Evolutionary conservation across 768 basidiomycete genomes (phyloP).

Genomic region (Lentinus tigrinus): DNA sequence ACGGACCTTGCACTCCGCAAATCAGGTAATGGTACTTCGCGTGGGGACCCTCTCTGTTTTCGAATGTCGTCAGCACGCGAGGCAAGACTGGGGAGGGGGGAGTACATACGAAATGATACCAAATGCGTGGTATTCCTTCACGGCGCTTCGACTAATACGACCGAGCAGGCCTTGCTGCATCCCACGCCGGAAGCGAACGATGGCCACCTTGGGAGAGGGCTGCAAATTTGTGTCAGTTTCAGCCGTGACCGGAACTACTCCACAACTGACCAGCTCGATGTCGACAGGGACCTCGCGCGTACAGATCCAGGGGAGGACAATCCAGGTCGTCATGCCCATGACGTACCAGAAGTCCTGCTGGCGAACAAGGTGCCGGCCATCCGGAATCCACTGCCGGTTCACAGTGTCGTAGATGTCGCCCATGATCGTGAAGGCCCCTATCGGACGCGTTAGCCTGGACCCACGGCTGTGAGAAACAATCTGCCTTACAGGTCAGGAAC

Average conservation of each 20-base stretch:
- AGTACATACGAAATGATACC: conserved; percentile 67
- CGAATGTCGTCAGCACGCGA: not conserved
- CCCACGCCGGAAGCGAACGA: conserved; percentile 76
- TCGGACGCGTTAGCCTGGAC: not conserved
- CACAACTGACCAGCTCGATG: conserved; percentile 61
- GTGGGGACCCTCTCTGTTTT: conserved; percentile 61
- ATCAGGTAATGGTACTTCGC: conserved; percentile 81
- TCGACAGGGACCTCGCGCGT: conserved; percentile 72
- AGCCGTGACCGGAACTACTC: not conserved
- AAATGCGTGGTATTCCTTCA: conserved; percentile 84
- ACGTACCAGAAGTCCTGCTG: conserved; percentile 81
- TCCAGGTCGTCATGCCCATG: conserved; percentile 72
- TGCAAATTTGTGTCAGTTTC: conserved; percentile 27
- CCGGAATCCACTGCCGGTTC: conserved; percentile 56
- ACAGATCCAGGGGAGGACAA: conserved; percentile 74
- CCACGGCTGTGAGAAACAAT: not conserved
- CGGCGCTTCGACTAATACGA: conserved; percentile 67
- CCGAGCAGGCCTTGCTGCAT: conserved; percentile 83
- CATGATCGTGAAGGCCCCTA: conserved; percentile 69
- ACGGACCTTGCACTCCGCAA: conserved; percentile 62
- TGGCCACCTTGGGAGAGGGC: conserved; percentile 79
- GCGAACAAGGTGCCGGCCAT: conserved; percentile 51
- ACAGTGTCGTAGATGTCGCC: conserved; percentile 59
- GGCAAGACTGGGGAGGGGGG: conserved; percentile 10
- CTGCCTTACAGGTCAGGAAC: conserved; percentile 50